Evolutionary conservation across 371 early-diverging fungal genomes (phyloP).

Genomic region (Circinella umbellata): DNA sequence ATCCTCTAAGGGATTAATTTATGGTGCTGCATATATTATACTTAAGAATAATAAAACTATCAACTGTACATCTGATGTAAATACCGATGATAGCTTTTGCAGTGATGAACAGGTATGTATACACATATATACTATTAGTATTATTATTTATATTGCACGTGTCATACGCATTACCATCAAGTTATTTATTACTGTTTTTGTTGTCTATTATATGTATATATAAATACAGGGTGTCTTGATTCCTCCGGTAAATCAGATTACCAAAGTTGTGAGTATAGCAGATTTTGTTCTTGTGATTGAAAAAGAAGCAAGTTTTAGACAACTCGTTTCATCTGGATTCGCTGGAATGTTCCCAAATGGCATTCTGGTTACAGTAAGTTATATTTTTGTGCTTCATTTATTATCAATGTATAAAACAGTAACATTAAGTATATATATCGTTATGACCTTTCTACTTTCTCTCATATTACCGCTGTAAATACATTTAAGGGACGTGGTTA

Average conservation of each 20-base stretch:
- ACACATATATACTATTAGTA: not conserved
- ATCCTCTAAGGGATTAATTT: conserved; percentile 46
- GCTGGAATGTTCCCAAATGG: conserved; percentile 28
- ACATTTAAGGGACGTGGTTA: conserved; percentile 43
- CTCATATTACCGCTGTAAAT: too few relatives aligned
- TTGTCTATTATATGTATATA: not conserved
- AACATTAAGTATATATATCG: too few relatives aligned
- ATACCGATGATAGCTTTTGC: conserved; percentile 9
- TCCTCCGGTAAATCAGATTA: conserved; percentile 40
- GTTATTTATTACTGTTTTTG: not conserved
- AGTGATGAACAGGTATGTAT: conserved; percentile 36
- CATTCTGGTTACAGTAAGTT: conserved; percentile 42
- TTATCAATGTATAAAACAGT: too few relatives aligned
- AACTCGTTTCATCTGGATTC: conserved; percentile 41
- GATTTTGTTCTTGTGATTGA: conserved; percentile 46
- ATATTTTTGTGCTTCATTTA: not conserved
- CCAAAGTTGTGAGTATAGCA: conserved; percentile 37
- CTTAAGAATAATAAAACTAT: conserved; percentile 36
- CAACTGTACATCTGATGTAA: conserved; percentile 30
- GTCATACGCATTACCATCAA: not conserved
- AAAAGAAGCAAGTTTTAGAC: conserved; percentile 55
- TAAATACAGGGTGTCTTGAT: conserved; percentile 36
- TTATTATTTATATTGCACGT: not conserved
- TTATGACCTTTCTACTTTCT: not conserved
- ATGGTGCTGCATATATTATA: conserved; percentile 40